Evolutionary conservation across 768 basidiomycete genomes (phyloP).

Genomic region (Strobilomyces echinocephalus): DNA sequence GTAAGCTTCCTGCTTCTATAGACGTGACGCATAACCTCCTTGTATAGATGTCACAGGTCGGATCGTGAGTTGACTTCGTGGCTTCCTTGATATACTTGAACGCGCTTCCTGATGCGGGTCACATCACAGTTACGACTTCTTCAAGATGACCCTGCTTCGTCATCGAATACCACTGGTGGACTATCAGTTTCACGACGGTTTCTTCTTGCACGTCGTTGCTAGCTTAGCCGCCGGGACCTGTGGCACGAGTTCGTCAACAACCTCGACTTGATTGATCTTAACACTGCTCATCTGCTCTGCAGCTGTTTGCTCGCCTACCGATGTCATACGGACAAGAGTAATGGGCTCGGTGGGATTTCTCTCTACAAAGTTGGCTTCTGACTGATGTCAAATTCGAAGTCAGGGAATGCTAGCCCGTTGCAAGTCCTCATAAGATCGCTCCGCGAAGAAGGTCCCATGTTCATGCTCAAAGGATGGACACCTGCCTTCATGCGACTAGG

Average conservation of each 20-base stretch:
- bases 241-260: conserved; percentile 59
- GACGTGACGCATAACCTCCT: conserved; percentile 2
- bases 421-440: conserved; percentile 57
- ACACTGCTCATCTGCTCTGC: conserved; percentile 2
- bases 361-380: neutral
- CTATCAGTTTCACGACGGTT: conserved; percentile 59
- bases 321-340: conserved; percentile 70
- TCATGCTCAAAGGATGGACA: conserved; percentile 87
- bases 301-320: conserved; percentile 78
- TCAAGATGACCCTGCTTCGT: conserved; percentile 57
- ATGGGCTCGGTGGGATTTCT: conserved; percentile 62
- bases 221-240: conserved; percentile 70
- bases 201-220: conserved; percentile 61
- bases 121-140: conserved; percentile 67
- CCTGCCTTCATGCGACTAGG: conserved; percentile 81
- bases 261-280: neutral
- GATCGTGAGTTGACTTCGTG: conserved; percentile 54
- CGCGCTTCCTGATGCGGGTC: conserved; percentile 1
- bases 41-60: conserved; percentile 69
- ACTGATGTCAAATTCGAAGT: conserved; percentile 34
- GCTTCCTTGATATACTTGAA: neutral
- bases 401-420: conserved; percentile 43
- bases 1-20: conserved; percentile 35
- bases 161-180: conserved; percentile 50
- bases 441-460: conserved; percentile 67